phyloP scores from a whole-genome alignment of 2,329 filamentous ascomycete species.

The Penicillium thymicola region DNA sequence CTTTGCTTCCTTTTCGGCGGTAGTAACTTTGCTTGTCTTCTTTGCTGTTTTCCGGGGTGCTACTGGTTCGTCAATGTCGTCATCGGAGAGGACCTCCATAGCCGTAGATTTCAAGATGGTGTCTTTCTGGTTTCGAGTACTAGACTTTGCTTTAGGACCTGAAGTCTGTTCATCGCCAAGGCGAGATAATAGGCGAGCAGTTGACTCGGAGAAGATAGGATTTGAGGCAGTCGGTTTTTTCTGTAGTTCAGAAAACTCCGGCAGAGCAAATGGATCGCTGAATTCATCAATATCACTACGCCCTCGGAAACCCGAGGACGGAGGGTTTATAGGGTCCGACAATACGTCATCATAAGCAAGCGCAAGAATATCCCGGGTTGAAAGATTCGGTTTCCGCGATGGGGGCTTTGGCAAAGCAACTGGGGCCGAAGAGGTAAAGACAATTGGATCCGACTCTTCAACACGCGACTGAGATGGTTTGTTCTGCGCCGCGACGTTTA shows the following conservation, averaged over 20 bases:
- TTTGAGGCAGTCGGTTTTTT: slow-evolving; percentile 16
- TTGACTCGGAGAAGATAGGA: slow-evolving; percentile 38
- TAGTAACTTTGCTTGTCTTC: slow-evolving; percentile 33
- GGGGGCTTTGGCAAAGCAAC: slow-evolving; percentile 17
- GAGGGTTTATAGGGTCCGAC: slow-evolving; percentile 2
- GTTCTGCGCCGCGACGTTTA: slow-evolving; percentile 4
- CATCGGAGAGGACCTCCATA: slow-evolving; percentile 22
- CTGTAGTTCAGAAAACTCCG: slow-evolving; percentile 28
- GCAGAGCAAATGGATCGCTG: slow-evolving; percentile 29
- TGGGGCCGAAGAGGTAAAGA: slow-evolving; percentile 42
- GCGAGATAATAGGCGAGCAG: slow-evolving; percentile 39
- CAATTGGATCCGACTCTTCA: slow-evolving; percentile 41
- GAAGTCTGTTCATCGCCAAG: slow-evolving; percentile 17
- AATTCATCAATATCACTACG: slow-evolving; percentile 34
- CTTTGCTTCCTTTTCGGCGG: slow-evolving; percentile 42
- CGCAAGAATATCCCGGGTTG: slow-evolving; percentile 29
- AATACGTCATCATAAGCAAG: slow-evolving; percentile 36
- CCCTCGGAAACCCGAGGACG: background rate
- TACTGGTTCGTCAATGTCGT: slow-evolving; percentile 47
- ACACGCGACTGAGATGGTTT: slow-evolving; percentile 14
- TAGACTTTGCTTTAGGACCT: background rate
- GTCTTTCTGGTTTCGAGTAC: slow-evolving; percentile 10
- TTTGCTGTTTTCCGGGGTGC: slow-evolving; percentile 43
- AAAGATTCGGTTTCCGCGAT: background rate
- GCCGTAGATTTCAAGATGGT: background rate